A percentile compares a stretch with the other conserved stretches of the same genome.
Conservation (phyloP, 225 moss, liverwort and hornwort species). For the Pleurozium schreberi region DNA sequence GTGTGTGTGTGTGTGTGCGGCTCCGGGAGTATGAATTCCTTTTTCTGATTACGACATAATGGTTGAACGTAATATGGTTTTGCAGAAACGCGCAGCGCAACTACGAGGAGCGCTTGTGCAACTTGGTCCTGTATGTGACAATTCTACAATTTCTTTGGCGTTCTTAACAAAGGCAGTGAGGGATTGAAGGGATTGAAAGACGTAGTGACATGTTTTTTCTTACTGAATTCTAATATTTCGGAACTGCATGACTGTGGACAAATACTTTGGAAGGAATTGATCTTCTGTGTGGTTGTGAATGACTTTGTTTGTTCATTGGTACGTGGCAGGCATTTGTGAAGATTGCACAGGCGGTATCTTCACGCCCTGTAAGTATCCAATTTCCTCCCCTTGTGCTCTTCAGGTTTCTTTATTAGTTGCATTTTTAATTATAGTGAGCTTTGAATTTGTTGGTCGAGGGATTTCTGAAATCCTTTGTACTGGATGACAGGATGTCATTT, state of each 20-base stretch:
- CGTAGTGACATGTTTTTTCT: not conserved
- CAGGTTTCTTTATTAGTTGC: not conserved
- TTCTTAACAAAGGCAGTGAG: not conserved
- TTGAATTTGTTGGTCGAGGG: not conserved
- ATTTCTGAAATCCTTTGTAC: not conserved
- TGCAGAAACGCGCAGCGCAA: conserved; percentile 78
- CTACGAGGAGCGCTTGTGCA: conserved; percentile 74
- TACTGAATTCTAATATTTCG: not conserved
- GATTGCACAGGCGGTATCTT: conserved; percentile 89
- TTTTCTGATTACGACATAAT: not conserved
- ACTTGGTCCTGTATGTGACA: conserved; percentile 73
- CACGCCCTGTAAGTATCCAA: conserved; percentile 61
- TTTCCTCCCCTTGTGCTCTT: not conserved
- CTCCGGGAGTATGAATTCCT: not conserved
- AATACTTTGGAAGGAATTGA: not conserved
- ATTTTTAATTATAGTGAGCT: not conserved
- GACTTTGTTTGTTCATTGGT: not conserved
- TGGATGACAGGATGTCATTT: conserved; percentile 71
- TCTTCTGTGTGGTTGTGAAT: not conserved
- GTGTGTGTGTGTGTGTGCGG: too few relatives aligned
- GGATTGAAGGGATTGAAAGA: not conserved
- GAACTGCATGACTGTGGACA: not conserved
- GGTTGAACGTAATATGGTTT: not conserved
- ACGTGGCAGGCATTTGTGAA: conserved; percentile 73
- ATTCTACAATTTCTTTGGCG: not conserved